These are phyloP conservation scores for Beauveria sp. DNA, from an alignment of 2,329 filamentous ascomycete genomes.

Conservation along the genomic window DNA sequence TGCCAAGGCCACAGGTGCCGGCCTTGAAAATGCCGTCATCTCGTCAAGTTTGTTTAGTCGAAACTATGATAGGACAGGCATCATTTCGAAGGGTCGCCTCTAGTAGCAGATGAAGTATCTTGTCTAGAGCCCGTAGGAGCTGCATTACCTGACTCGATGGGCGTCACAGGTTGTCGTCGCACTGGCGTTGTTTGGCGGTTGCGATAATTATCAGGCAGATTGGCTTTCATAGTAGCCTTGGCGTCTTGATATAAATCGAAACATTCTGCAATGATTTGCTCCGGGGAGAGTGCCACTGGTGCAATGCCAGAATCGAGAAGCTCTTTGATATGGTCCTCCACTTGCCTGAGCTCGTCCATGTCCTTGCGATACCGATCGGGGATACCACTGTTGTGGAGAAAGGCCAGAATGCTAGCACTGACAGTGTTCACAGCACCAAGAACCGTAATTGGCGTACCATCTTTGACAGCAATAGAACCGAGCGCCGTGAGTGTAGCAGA, in stretches of 20 bases:
- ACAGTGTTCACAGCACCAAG: conserved; percentile 44
- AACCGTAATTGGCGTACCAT: conserved; percentile 38
- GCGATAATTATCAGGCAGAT: conserved; percentile 36
- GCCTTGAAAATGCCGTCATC: neutral
- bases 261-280: conserved; percentile 40
- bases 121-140: neutral
- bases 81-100: neutral
- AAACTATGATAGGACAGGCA: neutral
- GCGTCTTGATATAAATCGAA: conserved; percentile 39
- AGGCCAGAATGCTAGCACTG: conserved; percentile 40
- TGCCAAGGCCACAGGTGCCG: neutral
- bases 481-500: conserved; percentile 43
- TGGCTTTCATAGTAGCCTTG: conserved; percentile 38
- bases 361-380: conserved; percentile 44
- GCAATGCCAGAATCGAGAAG: conserved; percentile 41
- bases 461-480: conserved; percentile 31
- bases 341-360: conserved; percentile 39
- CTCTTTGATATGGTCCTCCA: conserved; percentile 43
- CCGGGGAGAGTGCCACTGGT: conserved; percentile 32
- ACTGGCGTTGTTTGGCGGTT: conserved; percentile 12
- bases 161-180: conserved; percentile 1
- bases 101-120: neutral
- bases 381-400: conserved; percentile 46
- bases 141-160: neutral
- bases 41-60: neutral